Evolutionary conservation across 192 early-diverging fungal species (phyloP).

Genomic region (Coemansia interrupta): DNA sequence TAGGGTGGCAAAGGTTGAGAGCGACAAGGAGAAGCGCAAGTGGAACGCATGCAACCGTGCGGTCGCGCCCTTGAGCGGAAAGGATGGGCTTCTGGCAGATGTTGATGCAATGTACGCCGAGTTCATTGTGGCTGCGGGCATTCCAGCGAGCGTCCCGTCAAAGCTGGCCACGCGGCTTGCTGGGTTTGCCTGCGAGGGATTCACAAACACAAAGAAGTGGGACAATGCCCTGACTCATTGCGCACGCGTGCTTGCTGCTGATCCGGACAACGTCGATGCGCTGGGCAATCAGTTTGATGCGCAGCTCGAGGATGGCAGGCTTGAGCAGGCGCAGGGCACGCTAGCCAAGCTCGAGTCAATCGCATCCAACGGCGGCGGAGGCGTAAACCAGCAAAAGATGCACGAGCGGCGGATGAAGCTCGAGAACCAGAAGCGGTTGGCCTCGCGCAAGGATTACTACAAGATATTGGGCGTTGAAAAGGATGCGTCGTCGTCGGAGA

Average conservation of each 20-base stretch:
- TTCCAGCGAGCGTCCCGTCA: slow-evolving; percentile 24
- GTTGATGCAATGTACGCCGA: slow-evolving; percentile 34
- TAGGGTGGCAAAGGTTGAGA: slow-evolving; percentile 59
- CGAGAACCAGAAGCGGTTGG: slow-evolving; percentile 50
- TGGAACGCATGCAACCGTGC: slow-evolving; percentile 55
- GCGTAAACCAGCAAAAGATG: slow-evolving; percentile 52
- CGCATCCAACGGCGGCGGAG: slow-evolving; percentile 28
- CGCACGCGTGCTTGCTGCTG: slow-evolving; percentile 62
- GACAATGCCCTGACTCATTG: slow-evolving; percentile 65
- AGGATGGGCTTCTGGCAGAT: slow-evolving; percentile 35
- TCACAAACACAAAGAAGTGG: slow-evolving; percentile 50
- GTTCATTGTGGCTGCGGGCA: slow-evolving; percentile 21
- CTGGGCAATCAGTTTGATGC: slow-evolving; percentile 70
- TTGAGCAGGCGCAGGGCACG: slow-evolving; percentile 74
- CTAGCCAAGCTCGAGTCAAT: slow-evolving; percentile 68
- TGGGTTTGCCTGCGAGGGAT: slow-evolving; percentile 43
- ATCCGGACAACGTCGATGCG: slow-evolving; percentile 70
- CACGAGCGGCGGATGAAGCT: slow-evolving; percentile 43
- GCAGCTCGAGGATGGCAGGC: slow-evolving; percentile 64
- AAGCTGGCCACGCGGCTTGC: slow-evolving; percentile 40
- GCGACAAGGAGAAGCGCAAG: slow-evolving; percentile 55
- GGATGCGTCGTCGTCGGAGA: slow-evolving; percentile 69
- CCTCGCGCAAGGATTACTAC: slow-evolving; percentile 83
- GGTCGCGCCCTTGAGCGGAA: slow-evolving; percentile 31
- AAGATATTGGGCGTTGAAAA: slow-evolving; percentile 84